Base-by-base conservation (phyloP, 2,329 filamentous ascomycete species). In the Thielaviopsis populi region DNA sequence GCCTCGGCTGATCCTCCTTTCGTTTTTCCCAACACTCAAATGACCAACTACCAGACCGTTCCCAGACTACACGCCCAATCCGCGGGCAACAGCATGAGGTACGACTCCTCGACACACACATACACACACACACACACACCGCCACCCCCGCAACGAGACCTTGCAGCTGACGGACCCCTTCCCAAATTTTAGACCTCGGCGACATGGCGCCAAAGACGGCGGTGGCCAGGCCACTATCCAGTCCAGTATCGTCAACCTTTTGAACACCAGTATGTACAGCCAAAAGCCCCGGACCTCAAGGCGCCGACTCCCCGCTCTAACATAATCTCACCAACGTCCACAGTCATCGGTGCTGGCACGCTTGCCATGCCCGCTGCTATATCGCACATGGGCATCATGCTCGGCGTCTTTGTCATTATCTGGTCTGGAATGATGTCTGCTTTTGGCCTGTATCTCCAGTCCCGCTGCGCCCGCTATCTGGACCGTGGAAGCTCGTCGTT, bases 331-430 rank as follows among this genome's bases (percentile, higher is more conserved):
- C 67, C 54, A 63, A 70, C 63, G 19, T n/a, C 30, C 65, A 53
- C 70, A 94, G 89, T 99, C 71, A 84, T 99, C 68, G 94, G 94
- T 64, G 92, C 94, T 42, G 94, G 94, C 63, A 91, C 95, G 1
- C 83, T 99, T 50, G 94, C 92, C 59, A 85, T 96, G 91, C 92
- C 92, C n/a, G 86, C 89, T 5, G 92, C 94, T 54, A 84, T 99
- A 75, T 94, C 91, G 15, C 91, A 96, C 71, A 96, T 97, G 84
- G 94, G 94, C 70, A 91, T 99, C 69, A 78, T 88, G 68, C 81
- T 96, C 40, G 94, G 94, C 53, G 81, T 85, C 41, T 76, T 91
- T 63, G 83, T 97, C 53, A 94, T 99, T 66, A 63, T 96, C 17
- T 99, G 94, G 91, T 92, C 92, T 40, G 94, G 89, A 60, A 72